Base-by-base conservation (phyloP, 2,329 filamentous ascomycete species). In the Phialemonium atrogriseum region DNA sequence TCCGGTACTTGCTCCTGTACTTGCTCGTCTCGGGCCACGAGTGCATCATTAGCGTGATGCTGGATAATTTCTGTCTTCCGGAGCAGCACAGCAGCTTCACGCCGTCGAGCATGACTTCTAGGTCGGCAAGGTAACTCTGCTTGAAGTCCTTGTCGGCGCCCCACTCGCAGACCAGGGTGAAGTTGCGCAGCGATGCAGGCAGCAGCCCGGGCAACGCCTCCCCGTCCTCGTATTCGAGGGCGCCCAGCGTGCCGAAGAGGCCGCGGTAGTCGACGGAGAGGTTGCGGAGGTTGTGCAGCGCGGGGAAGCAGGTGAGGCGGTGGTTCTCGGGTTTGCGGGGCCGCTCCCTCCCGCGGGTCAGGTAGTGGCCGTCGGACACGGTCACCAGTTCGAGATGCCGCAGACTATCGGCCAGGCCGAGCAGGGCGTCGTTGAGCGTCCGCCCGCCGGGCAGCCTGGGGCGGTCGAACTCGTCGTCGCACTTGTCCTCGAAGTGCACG, bases 301-400 rank as follows among this genome's bases (percentile, higher is more conserved):
- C 33, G 11, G 47, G 40, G 12, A 48, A 46, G 32, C 47, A 50
- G 2, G 35, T 41, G 1, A 50, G 40, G 4, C 47, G 41, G 37
- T 50, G 47, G 24, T 50, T 50, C 31, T 50, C 47, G 3, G 41
- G 46, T 30, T 50, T 50, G 23, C 46, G 36, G 2, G 47, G 47
- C 12, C 47, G 33, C 26, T 50, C 47, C 7, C 32, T 33, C 6
- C 47, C 47, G n/a, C 47, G 42, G 4, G 47, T 50, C 12, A 50
- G 34, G 19, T 47, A 50, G 25, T 50, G 47, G 5, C 47, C 47
- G 17, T 47, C 41, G 3, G 41, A 38, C 2, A 48, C 33, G 6
- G 44, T 33, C 12, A 50, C 42, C 21, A 50, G 29, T 23, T 50
- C 47, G 19, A 50, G 37, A 2, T 36, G 40, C 9, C 32, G 32